Base-by-base conservation (phyloP, 2,329 filamentous ascomycete species). In the Sordariomycetes sp. region DNA sequence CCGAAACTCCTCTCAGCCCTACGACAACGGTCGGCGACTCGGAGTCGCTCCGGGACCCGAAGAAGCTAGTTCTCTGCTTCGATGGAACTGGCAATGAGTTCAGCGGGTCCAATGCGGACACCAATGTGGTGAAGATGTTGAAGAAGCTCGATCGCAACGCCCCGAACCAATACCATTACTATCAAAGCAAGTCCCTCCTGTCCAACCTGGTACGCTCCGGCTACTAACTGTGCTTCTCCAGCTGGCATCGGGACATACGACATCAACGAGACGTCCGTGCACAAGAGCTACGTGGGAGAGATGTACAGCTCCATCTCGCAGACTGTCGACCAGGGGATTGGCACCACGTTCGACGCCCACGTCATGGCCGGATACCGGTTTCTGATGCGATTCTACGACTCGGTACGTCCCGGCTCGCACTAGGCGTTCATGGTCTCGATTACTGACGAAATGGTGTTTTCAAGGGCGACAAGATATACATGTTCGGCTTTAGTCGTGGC, bases 401-500 rank as follows among this genome's bases (percentile, higher is more conserved):
- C 67, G n/a, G 73, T 71, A 60, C 65, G 71, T 58, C 22, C 22
- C 53, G 10, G 20, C 12, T 28, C 22, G 25, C 40, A 40, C 12
- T 40, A 6, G 18, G 3, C 12, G 3, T 3, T 14, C 12, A 18
- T 5, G 11, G 12, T 14, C 18, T 24, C 4, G 16, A 25, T 35
- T 40, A 40, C 12, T 16, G 28, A 40, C 12, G 37, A 14, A 14
- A 52, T 28, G 16, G 12, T 14, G 34, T 3, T 37, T n/a, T 20
- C 64, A 71, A 76, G 64, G 75, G 71, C 0, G 77, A 78, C 61
- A 74, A 74, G 54, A 79, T 81, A 37, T 81, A 80, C 62, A 75
- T 81, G 63, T 80, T 81, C 54, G 78, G 78, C 14, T 81, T 81
- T 63, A 76, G 73, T 8, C 74, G 78, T 24, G 78, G 78, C 2